Evolutionary conservation across 768 basidiomycete genomes (phyloP), one percentile per base, ranked within the genome.

Genomic region (Mycena haematopus): DNA sequence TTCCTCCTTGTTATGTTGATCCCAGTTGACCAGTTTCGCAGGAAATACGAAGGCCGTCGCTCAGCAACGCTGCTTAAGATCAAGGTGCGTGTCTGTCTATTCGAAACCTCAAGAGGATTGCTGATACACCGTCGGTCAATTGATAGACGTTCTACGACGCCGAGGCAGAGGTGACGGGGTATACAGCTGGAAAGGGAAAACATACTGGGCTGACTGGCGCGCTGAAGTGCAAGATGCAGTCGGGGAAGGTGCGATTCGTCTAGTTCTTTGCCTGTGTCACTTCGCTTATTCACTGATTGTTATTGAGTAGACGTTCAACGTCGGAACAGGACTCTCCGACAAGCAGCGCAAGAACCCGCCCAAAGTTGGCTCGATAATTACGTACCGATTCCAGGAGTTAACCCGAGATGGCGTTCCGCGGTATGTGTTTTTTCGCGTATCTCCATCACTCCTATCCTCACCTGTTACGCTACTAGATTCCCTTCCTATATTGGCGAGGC

Each of bases 371-470:
- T 71, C 79, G 0, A 86, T 87, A 60, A 81, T 87, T 33, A 77
- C 77, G 0, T 87, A 87, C 72, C 78, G 84, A 33, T 87, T 86
- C 70, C 85, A 86, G 66, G 86, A 86, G 68, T 73, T 87, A 19
- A 86, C 85, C 1, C 79, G 75, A 62, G 82, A 84, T 65, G 82
- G 83, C 2, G 82, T 84, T 3, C 85, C 86, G n/a, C 76, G 86
- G 85, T 84, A 59, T 25, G 74, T 56, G 38, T 11, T 27, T 42
- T 13, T 27, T 24, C 42, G 33, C 27, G 14, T 24, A 27, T 59
- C 15, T 29, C 9, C 31, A 19, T 27, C 60, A 45, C 40, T 6
- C 21, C 50, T 24, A 40, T 36, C 14, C 15, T 47, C 25, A 56
- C 36, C 7, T 51, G 8, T 33, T 42, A 52, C 47, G 25, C n/a